A percentile compares a stretch with the other conserved stretches of the same genome.
These are phyloP conservation scores for Saccharomyces hybrid DNA, from an alignment of 1,139 yeast genomes.

Conservation along the genomic window DNA sequence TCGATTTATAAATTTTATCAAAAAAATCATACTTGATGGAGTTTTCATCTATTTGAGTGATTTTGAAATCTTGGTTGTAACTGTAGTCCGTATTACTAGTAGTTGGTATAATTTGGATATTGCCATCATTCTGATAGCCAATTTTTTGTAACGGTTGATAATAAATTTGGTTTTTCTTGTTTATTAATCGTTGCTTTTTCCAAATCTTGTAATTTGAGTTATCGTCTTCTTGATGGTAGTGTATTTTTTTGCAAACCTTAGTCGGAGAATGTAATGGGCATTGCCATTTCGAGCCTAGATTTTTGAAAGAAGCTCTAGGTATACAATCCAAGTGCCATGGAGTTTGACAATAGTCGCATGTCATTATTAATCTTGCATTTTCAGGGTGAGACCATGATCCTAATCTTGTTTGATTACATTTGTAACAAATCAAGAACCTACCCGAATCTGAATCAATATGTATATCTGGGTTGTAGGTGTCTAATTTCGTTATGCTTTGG, in stretches of 20 bases:
- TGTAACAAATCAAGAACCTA: slow-evolving; percentile 58
- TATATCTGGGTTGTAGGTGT: slow-evolving; percentile 47
- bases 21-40: slow-evolving; percentile 72
- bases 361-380: slow-evolving; percentile 43
- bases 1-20: slow-evolving; percentile 36
- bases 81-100: slow-evolving; percentile 30
- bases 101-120: slow-evolving; percentile 47
- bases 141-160: slow-evolving; percentile 50
- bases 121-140: slow-evolving; percentile 58
- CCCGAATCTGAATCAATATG: slow-evolving; percentile 57
- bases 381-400: slow-evolving; percentile 49
- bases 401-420: slow-evolving; percentile 45
- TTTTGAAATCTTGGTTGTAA: slow-evolving; percentile 32
- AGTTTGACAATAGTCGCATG: slow-evolving; percentile 81
- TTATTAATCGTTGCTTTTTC: slow-evolving; percentile 33
- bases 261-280: slow-evolving; percentile 72
- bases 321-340: slow-evolving; percentile 92
- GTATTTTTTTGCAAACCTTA: neutral
- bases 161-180: slow-evolving; percentile 44
- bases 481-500: slow-evolving; percentile 34
- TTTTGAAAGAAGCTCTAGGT: slow-evolving; percentile 68
- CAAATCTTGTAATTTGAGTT: slow-evolving; percentile 30
- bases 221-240: slow-evolving; percentile 27
- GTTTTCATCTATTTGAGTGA: slow-evolving; percentile 47
- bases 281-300: slow-evolving; percentile 79